A percentile compares a stretch with the other conserved stretches of the same genome.
Evolutionary conservation across 768 basidiomycete species (phyloP).

Genomic region (Psilocybe cyanescens): DNA sequence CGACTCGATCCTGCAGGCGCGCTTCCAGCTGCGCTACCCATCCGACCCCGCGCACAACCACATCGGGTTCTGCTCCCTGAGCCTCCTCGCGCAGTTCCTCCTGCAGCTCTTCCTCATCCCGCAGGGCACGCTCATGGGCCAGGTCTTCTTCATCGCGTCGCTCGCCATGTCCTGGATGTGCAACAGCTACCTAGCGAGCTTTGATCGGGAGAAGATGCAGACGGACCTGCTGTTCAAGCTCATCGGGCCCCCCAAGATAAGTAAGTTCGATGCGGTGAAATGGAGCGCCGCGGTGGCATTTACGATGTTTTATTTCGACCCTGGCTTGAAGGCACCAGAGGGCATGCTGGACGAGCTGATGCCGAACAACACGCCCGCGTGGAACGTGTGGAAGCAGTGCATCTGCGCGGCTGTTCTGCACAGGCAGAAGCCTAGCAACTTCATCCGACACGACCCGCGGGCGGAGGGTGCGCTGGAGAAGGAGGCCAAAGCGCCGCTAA

Average conservation of each 20-base stretch:
- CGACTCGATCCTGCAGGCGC: conserved; percentile 5
- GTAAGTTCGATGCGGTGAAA: neutral
- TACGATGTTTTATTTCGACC: conserved; percentile 7
- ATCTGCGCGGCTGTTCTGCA: conserved; percentile 6
- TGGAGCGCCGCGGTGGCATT: conserved; percentile 10
- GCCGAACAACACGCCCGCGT: conserved; percentile 15
- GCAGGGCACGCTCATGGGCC: conserved; percentile 14
- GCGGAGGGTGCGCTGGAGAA: neutral
- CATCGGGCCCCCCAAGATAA: conserved; percentile 2
- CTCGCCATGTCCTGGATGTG: conserved; percentile 18
- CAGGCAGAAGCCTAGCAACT: conserved; percentile 2
- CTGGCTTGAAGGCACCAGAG: conserved; percentile 1
- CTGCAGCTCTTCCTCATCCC: conserved; percentile 20
- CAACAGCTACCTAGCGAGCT: conserved; percentile 17
- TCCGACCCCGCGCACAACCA: conserved; percentile 9
- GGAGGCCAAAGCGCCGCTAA: neutral
- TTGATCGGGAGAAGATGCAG: conserved; percentile 13
- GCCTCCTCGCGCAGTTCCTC: conserved; percentile 15
- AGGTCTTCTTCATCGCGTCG: conserved; percentile 16
- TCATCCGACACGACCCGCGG: neutral
- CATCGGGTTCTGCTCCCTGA: conserved; percentile 15
- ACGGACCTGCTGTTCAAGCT: conserved; percentile 11
- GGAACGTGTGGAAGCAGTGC: conserved; percentile 13
- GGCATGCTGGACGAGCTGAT: conserved; percentile 11
- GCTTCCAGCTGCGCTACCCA: conserved; percentile 8